Evolutionary conservation across 2,329 filamentous ascomycete species (phyloP), one percentile per base, ranked within the genome.

Genomic region (Venturia effusa): DNA sequence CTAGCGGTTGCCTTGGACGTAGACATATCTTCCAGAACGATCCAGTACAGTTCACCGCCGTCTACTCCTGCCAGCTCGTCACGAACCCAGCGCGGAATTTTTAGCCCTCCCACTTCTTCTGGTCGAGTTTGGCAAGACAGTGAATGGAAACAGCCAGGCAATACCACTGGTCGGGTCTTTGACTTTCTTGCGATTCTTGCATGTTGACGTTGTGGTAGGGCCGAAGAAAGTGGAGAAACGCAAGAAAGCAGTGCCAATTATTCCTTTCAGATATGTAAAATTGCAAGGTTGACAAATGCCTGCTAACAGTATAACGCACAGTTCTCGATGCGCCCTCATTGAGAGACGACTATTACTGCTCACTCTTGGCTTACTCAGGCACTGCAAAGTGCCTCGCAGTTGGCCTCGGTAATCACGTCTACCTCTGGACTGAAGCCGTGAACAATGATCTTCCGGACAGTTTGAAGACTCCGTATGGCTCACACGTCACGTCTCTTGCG

Each of bases 291-390:
- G n/a, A 24, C 30, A 17, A 40, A 40, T 37, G 61, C 43, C 11
- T 22, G 61, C 61, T 63, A 41, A 63, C 37, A 54, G 19, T 7
- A 30, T 19, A 1, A 30, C n/a, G 11, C 67, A 88, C 86, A 76
- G 89, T 97, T 7, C 81, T 99, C 5, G 91, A 97, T 76, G 93
- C 93, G 10, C 92, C 92, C 2, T 84, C 86, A 61, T 80, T 97
- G n/a, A 86, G 91, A 64, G 92, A 97, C 70, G 93, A 99, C 74
- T 99, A 92, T 73, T 99, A 99, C 73, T 97, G 92, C 76, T 94
- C 92, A 0, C 82, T 92, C 2, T 81, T 99, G 63, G 91, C 94
- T 11, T 97, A 96, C 74, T 96, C 88, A 0, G 75, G 82, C 48
- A 88, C 84, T 8, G 83, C 85, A 61, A 84, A 88, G 62, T 89